Evolutionary conservation across 331 rosid species (phyloP), one percentile per base, ranked within the genome.

Genomic region (Erythrophleum ivorense): DNA sequence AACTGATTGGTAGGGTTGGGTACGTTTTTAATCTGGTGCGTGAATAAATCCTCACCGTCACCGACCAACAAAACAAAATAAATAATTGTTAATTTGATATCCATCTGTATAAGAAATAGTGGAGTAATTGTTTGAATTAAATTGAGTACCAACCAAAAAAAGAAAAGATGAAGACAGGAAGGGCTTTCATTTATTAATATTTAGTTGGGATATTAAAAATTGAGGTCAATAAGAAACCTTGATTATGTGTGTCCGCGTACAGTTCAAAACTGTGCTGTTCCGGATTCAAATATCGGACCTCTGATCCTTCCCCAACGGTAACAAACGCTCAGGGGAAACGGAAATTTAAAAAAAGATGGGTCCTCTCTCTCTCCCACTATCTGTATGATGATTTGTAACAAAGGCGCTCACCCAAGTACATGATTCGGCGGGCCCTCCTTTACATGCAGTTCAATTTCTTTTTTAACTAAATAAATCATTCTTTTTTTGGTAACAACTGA

Each of bases 251-350:
- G 78, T 70, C 76, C 77, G 45, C 4, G 58, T 62, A 66, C 80
- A 82, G 82, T 88, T 88, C 78, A 48, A 80, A 86, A 48, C 70
- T 43, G 50, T 45, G 60, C 31, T 48, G 60, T 79, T 43, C 55
- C 50, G 50, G 59, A 77, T 87, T 85, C 55, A 84, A 89, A 85
- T 76, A 24, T 60, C 74, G 85, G 76, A 73, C 88, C 68, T 68
- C 19, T 2, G 91, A 89, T 86, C 33, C 68, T 2, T 4, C 19
- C 67, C 66, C 78, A 77, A 94, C 94, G 94, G 92, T 72, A 71
- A 46, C 80, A 59, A 87, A 66, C 79, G 65, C 40, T 55, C 40
- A 24, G 53, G 69, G 75, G 54, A 45, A 73, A 75, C 81, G 12
- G 73, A 85, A 79, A 66, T 74, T 88, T 82, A 60, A 60, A 60